A percentile compares a stretch with the other conserved stretches of the same genome.
Evolutionary conservation across 2,329 filamentous ascomycete genomes (phyloP).

Genomic region (Epicoccum sorghinum): DNA sequence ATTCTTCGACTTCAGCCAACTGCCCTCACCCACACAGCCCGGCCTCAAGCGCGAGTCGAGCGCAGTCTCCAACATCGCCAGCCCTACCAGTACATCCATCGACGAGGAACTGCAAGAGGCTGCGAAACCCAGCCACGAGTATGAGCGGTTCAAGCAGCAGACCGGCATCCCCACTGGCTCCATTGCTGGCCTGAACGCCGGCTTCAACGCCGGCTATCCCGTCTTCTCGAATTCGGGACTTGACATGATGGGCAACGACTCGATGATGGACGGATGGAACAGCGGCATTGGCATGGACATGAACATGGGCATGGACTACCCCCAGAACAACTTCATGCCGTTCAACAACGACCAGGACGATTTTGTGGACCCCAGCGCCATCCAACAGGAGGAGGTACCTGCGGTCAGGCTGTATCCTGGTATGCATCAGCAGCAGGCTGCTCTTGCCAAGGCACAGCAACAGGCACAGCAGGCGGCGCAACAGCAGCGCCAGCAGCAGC

Average conservation of each 20-base stretch:
- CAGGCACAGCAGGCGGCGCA: constrained; percentile 45
- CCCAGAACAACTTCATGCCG: constrained; percentile 68
- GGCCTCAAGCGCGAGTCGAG: constrained; percentile 58
- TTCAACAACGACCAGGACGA: constrained; percentile 56
- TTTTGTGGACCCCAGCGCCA: constrained; percentile 75
- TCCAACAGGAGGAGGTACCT: constrained; percentile 67
- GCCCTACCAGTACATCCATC: constrained; percentile 61
- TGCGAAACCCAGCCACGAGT: constrained; percentile 88
- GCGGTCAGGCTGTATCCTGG: constrained; percentile 84
- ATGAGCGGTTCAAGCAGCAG: constrained; percentile 94
- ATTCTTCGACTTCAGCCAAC: constrained; percentile 63
- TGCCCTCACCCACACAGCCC: constrained; percentile 65
- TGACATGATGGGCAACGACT: constrained; percentile 66
- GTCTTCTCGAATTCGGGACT: constrained; percentile 66
- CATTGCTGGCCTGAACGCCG: constrained; percentile 76
- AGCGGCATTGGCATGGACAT: constrained; percentile 59
- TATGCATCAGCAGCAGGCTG: constrained; percentile 89
- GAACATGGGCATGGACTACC: constrained; percentile 70
- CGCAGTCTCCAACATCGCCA: constrained; percentile 59
- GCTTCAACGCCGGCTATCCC: constrained; percentile 43
- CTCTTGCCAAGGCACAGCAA: constrained; percentile 51
- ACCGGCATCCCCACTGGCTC: constrained; percentile 89
- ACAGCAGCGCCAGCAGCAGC: constrained; percentile 61
- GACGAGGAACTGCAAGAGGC: constrained; percentile 63
- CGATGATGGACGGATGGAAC: constrained; percentile 63